phyloP scores from a whole-genome alignment of 805 yeast species.

The Zygosaccharomyces kombuchaensis region DNA sequence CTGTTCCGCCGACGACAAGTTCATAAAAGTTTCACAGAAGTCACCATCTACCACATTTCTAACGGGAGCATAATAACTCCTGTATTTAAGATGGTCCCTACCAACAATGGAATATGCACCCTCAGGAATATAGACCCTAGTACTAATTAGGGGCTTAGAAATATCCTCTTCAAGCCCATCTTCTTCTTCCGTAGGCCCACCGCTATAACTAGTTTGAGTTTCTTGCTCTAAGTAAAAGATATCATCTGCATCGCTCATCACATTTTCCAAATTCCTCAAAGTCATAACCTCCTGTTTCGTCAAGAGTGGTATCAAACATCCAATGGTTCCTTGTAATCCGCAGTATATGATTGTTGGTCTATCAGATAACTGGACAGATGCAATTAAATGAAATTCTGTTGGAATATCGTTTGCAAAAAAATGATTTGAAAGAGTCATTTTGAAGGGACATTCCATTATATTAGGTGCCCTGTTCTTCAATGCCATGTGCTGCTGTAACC shows the following conservation, averaged over 20 bases:
- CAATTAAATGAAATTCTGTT: conserved; percentile 49
- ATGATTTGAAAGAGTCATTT: conserved; percentile 50
- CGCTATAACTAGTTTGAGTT: conserved; percentile 2
- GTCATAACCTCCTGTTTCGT: conserved; percentile 59
- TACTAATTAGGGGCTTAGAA: conserved; percentile 8
- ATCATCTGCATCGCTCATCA: conserved; percentile 35
- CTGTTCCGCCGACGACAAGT: conserved; percentile 23
- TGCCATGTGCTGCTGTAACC: conserved; percentile 7
- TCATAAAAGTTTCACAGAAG: conserved; percentile 55
- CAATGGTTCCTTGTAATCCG: conserved; percentile 80
- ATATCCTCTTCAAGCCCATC: conserved; percentile 26
- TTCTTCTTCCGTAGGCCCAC: conserved; percentile 2
- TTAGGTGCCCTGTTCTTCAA: conserved; percentile 19
- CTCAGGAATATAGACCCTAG: conserved; percentile 13
- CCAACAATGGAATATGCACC: conserved; percentile 46
- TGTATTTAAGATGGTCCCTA: conserved; percentile 59
- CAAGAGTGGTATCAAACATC: conserved; percentile 63
- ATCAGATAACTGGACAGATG: conserved; percentile 39
- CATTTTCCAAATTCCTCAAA: conserved; percentile 50
- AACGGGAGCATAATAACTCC: conserved; percentile 80
- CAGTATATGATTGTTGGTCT: conserved; percentile 61
- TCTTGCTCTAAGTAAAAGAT: conserved; percentile 14
- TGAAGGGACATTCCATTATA: conserved; percentile 38
- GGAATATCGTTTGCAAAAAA: conserved; percentile 69
- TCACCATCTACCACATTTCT: conserved; percentile 86